phyloP scores from a whole-genome alignment of 495 filamentous ascomycete species.

The Saxophila tyrrhenica region DNA sequence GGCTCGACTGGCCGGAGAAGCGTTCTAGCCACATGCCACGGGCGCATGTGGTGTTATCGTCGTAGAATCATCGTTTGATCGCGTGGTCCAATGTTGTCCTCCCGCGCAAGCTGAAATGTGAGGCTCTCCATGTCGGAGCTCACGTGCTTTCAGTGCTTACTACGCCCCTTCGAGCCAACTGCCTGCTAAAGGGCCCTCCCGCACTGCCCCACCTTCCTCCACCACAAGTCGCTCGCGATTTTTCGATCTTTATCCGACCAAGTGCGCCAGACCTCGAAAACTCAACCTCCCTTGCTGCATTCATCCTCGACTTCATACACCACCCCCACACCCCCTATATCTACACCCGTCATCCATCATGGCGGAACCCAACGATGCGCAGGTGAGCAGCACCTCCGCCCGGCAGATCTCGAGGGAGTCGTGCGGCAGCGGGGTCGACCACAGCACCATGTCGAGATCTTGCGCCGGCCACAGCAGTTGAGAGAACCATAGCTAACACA shows the following conservation, averaged over 20 bases:
- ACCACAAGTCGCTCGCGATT: background rate
- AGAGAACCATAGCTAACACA: background rate
- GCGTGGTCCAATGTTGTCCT: background rate
- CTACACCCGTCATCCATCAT: conserved; percentile 31
- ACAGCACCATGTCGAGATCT: background rate
- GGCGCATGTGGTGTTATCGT: background rate
- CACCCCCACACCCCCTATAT: conserved; percentile 23
- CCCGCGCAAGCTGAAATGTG: background rate
- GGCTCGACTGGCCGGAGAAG: conserved; percentile 60
- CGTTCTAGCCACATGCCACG: conserved; percentile 78
- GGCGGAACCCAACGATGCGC: conserved; percentile 44
- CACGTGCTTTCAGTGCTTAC: background rate
- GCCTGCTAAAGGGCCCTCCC: background rate
- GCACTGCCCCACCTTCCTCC: background rate
- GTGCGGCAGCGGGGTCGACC: background rate
- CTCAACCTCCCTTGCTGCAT: background rate
- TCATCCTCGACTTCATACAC: conserved; percentile 3
- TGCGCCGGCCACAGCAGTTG: background rate
- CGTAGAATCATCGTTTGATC: background rate
- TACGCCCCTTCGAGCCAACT: background rate
- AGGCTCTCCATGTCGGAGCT: no score
- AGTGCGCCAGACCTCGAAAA: conserved; percentile 1
- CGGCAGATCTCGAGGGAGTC: background rate
- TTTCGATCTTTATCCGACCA: background rate
- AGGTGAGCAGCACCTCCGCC: conserved; percentile 35